These are phyloP conservation scores for Venturiaceae sp. DNA, from an alignment of 2,329 filamentous ascomycete species.

Conservation along the genomic window DNA sequence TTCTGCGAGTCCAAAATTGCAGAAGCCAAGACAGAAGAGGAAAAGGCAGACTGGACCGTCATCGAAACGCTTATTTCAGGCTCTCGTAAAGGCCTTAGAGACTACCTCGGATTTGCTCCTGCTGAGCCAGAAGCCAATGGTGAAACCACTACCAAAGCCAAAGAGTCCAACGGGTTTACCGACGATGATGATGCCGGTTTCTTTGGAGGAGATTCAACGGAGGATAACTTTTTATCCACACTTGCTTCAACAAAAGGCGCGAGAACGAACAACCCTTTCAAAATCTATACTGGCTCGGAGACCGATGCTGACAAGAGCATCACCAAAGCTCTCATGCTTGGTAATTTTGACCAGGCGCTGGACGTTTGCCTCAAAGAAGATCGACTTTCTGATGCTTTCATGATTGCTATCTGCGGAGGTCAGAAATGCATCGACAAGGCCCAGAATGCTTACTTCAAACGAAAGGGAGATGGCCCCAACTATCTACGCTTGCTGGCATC, in stretches of 20 bases:
- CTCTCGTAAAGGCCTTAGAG: slow-evolving; percentile 73
- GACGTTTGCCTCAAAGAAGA: slow-evolving; percentile 83
- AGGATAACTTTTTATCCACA: slow-evolving; percentile 77
- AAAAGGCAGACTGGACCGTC: slow-evolving; percentile 93
- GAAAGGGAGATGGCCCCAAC: slow-evolving; percentile 73
- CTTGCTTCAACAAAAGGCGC: slow-evolving; percentile 81
- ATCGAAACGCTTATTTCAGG: slow-evolving; percentile 80
- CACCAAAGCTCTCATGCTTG: slow-evolving; percentile 79
- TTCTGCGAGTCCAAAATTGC: slow-evolving; percentile 75
- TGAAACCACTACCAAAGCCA: slow-evolving; percentile 27
- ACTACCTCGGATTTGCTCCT: slow-evolving; percentile 75
- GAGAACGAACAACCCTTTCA: slow-evolving; percentile 90
- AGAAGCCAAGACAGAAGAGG: slow-evolving; percentile 71
- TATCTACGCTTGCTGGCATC: slow-evolving; percentile 86
- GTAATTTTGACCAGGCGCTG: slow-evolving; percentile 82
- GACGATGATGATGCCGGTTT: slow-evolving; percentile 47
- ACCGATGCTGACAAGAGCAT: slow-evolving; percentile 76
- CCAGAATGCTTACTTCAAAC: slow-evolving; percentile 80
- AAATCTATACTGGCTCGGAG: slow-evolving; percentile 77
- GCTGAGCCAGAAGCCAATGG: slow-evolving; percentile 35
- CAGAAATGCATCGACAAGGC: slow-evolving; percentile 91
- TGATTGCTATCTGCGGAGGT: slow-evolving; percentile 94
- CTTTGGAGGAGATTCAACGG: slow-evolving; percentile 60
- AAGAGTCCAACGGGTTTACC: slow-evolving; percentile 36
- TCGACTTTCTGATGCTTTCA: slow-evolving; percentile 89